phyloP scores from a whole-genome alignment of 2,329 filamentous ascomycete species.

The Mycogone perniciosa region DNA sequence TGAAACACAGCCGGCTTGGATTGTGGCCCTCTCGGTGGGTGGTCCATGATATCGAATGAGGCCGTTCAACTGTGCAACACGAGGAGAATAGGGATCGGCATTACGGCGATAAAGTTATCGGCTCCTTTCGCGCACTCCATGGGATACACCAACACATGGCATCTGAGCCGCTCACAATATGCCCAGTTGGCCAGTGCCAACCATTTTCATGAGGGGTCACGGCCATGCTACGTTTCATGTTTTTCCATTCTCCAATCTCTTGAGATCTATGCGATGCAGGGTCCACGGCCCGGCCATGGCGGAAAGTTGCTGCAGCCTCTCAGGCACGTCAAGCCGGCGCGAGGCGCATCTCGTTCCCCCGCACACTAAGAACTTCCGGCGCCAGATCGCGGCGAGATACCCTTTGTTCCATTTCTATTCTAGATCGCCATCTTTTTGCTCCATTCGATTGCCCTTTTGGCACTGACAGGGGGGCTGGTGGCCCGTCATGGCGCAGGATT shows the following conservation, averaged over 20 bases:
- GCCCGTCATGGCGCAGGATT: not conserved
- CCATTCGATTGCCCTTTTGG: not conserved
- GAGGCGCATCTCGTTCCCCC: conserved; percentile 1
- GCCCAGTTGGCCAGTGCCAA: conserved; percentile 8
- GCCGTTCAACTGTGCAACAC: not conserved
- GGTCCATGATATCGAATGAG: not conserved
- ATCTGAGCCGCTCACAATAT: conserved; percentile 1
- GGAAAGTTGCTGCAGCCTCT: conserved; percentile 1
- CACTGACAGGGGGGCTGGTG: not conserved
- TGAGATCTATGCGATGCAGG: not conserved
- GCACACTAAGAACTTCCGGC: not conserved
- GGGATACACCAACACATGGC: not conserved
- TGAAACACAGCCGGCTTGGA: conserved; percentile 14
- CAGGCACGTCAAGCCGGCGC: conserved; percentile 1
- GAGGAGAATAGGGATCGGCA: conserved; percentile 2
- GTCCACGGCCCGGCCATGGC: not conserved
- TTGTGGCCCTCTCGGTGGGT: not conserved
- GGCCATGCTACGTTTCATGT: conserved; percentile 7
- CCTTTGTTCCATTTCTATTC: conserved; percentile 10
- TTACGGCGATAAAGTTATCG: not conserved
- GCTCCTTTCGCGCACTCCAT: no score
- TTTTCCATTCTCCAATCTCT: not conserved
- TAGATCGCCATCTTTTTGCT: not conserved
- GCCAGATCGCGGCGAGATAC: conserved; percentile 6
- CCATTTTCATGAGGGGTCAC: not conserved